phyloP scores from a whole-genome alignment of 2,329 filamentous ascomycete species.

The Byssothecium circinans region DNA sequence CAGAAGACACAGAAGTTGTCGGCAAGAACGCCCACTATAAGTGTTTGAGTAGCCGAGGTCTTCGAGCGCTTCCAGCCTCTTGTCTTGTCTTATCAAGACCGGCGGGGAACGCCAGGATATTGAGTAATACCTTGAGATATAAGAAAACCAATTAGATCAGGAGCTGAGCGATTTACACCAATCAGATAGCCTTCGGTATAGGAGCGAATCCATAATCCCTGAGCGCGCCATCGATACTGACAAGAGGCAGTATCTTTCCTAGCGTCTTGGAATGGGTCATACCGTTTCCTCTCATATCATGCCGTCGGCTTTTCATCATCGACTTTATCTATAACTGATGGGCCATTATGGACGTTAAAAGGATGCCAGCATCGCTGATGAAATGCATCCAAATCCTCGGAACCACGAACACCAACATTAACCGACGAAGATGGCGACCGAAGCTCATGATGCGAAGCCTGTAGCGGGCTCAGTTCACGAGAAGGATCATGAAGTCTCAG shows the following conservation, averaged over 20 bases:
- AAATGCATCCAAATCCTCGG: neutral
- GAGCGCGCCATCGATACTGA: too few relatives aligned
- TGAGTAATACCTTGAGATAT: too few relatives aligned
- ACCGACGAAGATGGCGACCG: constrained; percentile 7
- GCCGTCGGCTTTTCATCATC: neutral
- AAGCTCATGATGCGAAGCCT: constrained; percentile 9
- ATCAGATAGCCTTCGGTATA: too few relatives aligned
- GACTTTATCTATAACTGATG: neutral
- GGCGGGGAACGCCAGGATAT: too few relatives aligned
- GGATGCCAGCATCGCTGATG: neutral
- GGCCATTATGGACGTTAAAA: neutral
- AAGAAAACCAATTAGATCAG: too few relatives aligned
- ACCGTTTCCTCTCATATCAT: neutral
- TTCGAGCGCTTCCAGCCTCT: neutral
- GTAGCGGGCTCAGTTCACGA: constrained; percentile 12
- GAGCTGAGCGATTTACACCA: too few relatives aligned
- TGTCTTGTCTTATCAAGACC: too few relatives aligned
- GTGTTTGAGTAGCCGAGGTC: neutral
- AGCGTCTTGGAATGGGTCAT: neutral
- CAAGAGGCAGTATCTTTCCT: too few relatives aligned
- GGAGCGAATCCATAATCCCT: too few relatives aligned
- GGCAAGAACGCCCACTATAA: neutral
- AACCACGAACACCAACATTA: neutral
- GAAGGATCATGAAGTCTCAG: constrained; percentile 10
- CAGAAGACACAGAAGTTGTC: neutral